A percentile compares a stretch with the other conserved stretches of the same genome.
These are phyloP conservation scores for Choricystis sp. DNA, from an alignment of 139 green algal species.

Conservation along the genomic window DNA sequence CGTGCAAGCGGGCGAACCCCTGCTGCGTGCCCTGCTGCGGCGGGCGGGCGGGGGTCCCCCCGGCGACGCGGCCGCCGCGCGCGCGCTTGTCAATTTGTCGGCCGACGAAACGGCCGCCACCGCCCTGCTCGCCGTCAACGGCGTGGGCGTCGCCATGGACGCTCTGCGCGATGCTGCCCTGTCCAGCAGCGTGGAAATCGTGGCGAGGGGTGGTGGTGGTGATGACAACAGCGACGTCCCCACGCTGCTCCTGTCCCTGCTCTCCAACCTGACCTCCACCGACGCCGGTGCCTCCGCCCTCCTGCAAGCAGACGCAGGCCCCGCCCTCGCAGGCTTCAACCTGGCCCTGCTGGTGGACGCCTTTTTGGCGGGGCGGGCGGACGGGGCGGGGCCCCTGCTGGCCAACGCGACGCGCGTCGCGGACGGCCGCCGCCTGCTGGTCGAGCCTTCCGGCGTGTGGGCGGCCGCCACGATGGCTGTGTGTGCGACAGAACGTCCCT, in stretches of 20 bases:
- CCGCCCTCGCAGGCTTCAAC: slow-evolving; percentile 38
- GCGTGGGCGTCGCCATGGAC: background rate
- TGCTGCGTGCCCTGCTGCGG: slow-evolving; percentile 24
- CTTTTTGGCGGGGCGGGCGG: slow-evolving; percentile 22
- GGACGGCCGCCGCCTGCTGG: background rate
- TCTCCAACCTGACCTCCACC: slow-evolving; percentile 56
- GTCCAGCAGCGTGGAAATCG: background rate
- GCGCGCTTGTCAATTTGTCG: slow-evolving; percentile 57
- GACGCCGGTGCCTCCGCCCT: slow-evolving; percentile 36
- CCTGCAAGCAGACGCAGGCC: slow-evolving; percentile 35
- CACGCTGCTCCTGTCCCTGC: slow-evolving; percentile 49
- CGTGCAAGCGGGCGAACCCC: slow-evolving; percentile 2
- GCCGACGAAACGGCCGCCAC: slow-evolving; percentile 24
- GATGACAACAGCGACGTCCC: slow-evolving; percentile 7
- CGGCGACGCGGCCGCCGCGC: slow-evolving; percentile 21
- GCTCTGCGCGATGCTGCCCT: background rate
- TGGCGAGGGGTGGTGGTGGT: background rate
- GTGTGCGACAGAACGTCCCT: too few species aligned
- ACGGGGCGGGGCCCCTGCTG: background rate
- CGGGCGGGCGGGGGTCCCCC: background rate
- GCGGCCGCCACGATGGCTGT: slow-evolving; percentile 26
- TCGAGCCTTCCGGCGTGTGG: background rate
- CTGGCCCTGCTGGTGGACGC: slow-evolving; percentile 41
- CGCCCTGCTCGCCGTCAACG: background rate
- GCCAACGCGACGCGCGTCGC: background rate